Evolutionary conservation across 2,329 filamentous ascomycete genomes (phyloP).

Genomic region (Aspergillus sp.): DNA sequence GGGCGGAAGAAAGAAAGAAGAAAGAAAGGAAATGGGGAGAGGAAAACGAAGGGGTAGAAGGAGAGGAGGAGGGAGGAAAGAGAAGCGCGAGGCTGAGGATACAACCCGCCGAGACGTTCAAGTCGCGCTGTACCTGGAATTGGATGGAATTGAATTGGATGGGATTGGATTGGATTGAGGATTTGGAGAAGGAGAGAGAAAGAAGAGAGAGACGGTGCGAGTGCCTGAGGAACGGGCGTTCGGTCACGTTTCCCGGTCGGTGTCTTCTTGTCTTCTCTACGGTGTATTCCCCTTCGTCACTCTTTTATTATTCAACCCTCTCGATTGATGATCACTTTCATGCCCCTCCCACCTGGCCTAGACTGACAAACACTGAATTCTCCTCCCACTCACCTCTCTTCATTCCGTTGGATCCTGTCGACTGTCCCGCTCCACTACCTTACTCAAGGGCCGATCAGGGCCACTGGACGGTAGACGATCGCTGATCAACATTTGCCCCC

Average conservation of each 20-base stretch:
- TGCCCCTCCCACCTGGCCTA: neutral
- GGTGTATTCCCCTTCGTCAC: too few species aligned
- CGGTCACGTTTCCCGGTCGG: slow-evolving; percentile 5
- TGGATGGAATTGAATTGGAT: too few species aligned
- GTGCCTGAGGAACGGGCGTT: slow-evolving; percentile 3
- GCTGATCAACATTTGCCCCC: slow-evolving; percentile 8
- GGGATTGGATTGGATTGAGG: too few species aligned
- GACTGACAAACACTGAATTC: neutral
- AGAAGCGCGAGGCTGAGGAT: slow-evolving; percentile 5
- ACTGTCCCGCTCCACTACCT: neutral
- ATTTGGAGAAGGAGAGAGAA: too few species aligned
- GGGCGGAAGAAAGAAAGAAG: slow-evolving; percentile 1
- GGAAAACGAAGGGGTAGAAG: slow-evolving; percentile 1
- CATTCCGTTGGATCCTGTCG: slow-evolving; percentile 1
- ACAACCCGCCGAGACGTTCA: too few species aligned
- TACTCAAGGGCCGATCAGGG: slow-evolving; percentile 7
- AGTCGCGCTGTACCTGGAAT: neutral
- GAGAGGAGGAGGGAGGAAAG: neutral
- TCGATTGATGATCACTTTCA: neutral
- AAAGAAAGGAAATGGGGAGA: slow-evolving; percentile 7
- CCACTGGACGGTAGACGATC: slow-evolving; percentile 6
- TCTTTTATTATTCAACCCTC: neutral
- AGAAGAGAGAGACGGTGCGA: too few species aligned
- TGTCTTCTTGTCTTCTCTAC: neutral
- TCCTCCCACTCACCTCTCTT: neutral